These are phyloP conservation scores for Cyclocybe cylindracea DNA, from an alignment of 768 basidiomycete genomes.

Conservation along the genomic window DNA sequence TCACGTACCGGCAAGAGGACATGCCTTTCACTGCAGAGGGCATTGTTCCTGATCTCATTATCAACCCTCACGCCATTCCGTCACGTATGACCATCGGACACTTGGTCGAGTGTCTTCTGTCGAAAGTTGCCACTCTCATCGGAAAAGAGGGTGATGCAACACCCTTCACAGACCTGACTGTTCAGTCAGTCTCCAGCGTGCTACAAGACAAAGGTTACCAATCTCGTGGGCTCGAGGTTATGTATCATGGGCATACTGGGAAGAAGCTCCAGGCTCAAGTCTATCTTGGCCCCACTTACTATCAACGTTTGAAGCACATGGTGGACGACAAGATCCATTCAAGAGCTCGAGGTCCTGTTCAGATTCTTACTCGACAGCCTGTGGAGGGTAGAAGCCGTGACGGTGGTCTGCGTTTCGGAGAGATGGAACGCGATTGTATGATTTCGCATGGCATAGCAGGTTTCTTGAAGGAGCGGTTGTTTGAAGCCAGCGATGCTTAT, in stretches of 20 bases:
- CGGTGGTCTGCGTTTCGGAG: constrained; percentile 98
- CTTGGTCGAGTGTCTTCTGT: constrained; percentile 96
- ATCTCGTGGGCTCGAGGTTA: constrained; percentile 94
- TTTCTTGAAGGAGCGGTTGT: constrained; percentile 96
- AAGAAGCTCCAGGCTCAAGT: constrained; percentile 97
- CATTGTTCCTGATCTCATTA: constrained; percentile 95
- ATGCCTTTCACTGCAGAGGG: constrained; percentile 99
- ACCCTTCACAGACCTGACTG: constrained; percentile 97
- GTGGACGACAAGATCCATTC: constrained; percentile 99
- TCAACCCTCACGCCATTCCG: constrained; percentile 99
- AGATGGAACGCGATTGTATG: constrained; percentile 99
- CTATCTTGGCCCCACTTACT: constrained; percentile 98
- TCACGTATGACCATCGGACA: constrained; percentile 99
- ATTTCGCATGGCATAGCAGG: constrained; percentile 98
- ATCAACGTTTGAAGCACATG: constrained; percentile 99
- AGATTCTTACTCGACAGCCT: constrained; percentile 95
- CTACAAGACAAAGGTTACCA: constrained; percentile 92
- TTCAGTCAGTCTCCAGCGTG: constrained; percentile 95
- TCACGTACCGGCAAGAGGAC: constrained; percentile 99
- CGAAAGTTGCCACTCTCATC: constrained; percentile 93
- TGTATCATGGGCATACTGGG: constrained; percentile 99
- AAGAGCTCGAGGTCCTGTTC: constrained; percentile 94
- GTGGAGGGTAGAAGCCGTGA: constrained; percentile 99
- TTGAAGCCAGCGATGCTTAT: constrained; percentile 92
- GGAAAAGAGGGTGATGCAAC: constrained; percentile 99